Evolutionary conservation across 371 early-diverging fungal genomes (phyloP), one percentile per base, ranked within the genome.

Genomic region (Dichotomocladium elegans): DNA sequence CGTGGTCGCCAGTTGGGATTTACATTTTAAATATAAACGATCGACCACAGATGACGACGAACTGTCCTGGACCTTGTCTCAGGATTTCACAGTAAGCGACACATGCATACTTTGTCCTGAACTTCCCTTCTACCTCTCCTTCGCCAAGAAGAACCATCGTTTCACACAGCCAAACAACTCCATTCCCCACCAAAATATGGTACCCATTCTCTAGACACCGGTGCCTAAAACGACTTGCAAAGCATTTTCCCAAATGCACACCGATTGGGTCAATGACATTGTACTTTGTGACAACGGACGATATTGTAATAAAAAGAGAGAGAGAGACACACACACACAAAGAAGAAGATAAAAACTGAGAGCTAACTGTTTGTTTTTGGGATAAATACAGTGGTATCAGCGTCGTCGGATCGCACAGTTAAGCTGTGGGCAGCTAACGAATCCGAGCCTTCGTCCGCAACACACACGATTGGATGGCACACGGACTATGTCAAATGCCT

Each of bases 261-360:
- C 89, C 6, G 96, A 96, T 67, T 98, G 98, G 98, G 91, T 98
- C 9, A 96, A 95, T 64, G 95, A 93, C 57, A 81, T 98, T 46
- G 82, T 88, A 4, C 77, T 93, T 6, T 88, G 87, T 37, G 42
- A 65, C 26, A 37, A 47, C 44, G 70, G 70, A 41, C 61, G 59
- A 22, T 58, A 55, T 53, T 67, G 74, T 73, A 69, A n/a, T n/a
- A n/a, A n/a, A n/a, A n/a, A n/a, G n/a, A n/a, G n/a, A n/a, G n/a
- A n/a, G n/a, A n/a, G n/a, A n/a, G n/a, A n/a, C n/a, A n/a, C n/a
- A n/a, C n/a, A n/a, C n/a, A n/a, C n/a, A n/a, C n/a, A n/a, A n/a
- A n/a, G n/a, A 48, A 48, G 7, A 27, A 10, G 49, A 22, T 48
- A 19, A 33, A 22, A n/a, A n/a, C n/a, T n/a, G n/a, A n/a, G n/a